Base-by-base conservation (phyloP, 441 rosid species). In the California macrophylla region DNA sequence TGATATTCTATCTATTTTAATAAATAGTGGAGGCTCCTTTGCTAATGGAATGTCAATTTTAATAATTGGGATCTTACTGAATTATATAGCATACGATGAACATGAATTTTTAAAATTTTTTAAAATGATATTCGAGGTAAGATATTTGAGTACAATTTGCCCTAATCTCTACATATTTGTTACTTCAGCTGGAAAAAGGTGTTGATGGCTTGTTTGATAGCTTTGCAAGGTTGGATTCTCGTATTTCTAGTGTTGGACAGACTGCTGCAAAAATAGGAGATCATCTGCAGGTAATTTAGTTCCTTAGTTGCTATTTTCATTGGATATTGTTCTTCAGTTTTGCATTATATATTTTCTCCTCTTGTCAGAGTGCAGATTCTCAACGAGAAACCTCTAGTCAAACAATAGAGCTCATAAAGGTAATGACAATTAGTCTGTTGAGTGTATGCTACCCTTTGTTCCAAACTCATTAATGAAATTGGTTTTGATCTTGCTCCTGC, bases 241-340 rank as follows among this genome's bases (percentile, higher is more conserved):
- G 99, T 69, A 95, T 95, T 78, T 95, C 99, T 65, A 90, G 98
- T 82, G 99, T 95, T 73, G 98, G 99, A 73, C 99, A 92, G 87
- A 95, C 99, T 76, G 99, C 98, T 77, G 99, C 98, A 18, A 95
- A 95, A 84, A 92, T 95, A 60, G 99, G 99, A 80, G 99, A 95
- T 79, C 99, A 95, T 85, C 85, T 92, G 83, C 98, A 95, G 92
- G 99, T 90, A 75, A 67, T 4, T 60, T 71, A 64, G 28, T 71
- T 61, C 32, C 10, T 61, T 62, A 61, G 45, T 76, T n/a, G 64
- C 64, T 56, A 9, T 24, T 67, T 69, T 42, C 15, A 52, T 67
- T 64, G 38, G 40, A 45, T 58, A 15, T 26, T 7, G 28, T 36
- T 34, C 21, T 61, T 67, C 67, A 5, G 32, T 15, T 34, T 69